phyloP scores from a whole-genome alignment of 192 early-diverging fungal genomes.

The Mortierella alpina region DNA sequence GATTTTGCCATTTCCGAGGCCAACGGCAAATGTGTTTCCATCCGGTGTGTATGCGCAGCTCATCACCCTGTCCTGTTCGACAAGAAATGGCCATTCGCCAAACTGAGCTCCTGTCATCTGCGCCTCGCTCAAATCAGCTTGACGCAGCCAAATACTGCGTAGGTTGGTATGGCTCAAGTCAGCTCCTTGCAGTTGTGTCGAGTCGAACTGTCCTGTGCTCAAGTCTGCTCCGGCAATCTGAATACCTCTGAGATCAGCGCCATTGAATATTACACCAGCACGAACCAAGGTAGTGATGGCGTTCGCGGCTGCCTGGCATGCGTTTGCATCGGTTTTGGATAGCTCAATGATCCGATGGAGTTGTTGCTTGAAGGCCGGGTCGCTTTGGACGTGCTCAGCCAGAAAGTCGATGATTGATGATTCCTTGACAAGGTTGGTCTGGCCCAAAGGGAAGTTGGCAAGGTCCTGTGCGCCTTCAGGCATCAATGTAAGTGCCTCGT shows the following conservation, averaged over 20 bases:
- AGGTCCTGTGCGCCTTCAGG: no score
- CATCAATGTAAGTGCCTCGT: no score
- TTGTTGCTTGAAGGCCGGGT: not conserved
- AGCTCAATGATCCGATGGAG: not conserved
- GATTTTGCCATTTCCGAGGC: no score
- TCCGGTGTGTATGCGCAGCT: no score
- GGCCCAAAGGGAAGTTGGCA: not conserved
- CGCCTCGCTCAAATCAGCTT: not conserved
- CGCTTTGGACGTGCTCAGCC: not conserved
- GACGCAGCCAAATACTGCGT: not conserved
- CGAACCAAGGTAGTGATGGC: not conserved
- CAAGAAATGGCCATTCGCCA: no score
- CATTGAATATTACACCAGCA: not conserved
- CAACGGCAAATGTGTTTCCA: no score
- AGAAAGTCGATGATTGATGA: not conserved
- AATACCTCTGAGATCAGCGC: not conserved
- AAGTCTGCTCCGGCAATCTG: not conserved
- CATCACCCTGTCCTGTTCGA: no score
- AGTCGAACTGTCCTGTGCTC: not conserved
- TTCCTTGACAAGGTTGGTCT: not conserved
- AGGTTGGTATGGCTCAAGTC: not conserved
- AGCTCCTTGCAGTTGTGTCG: not conserved
- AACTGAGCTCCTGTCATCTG: no score
- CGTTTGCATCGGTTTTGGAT: not conserved
- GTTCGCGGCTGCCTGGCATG: not conserved